Percentiles rank a stretch among this genome's conserved stretches.
These are phyloP conservation scores for Acacia pycnantha DNA, from an alignment of 331 rosid genomes.

Conservation along the genomic window DNA sequence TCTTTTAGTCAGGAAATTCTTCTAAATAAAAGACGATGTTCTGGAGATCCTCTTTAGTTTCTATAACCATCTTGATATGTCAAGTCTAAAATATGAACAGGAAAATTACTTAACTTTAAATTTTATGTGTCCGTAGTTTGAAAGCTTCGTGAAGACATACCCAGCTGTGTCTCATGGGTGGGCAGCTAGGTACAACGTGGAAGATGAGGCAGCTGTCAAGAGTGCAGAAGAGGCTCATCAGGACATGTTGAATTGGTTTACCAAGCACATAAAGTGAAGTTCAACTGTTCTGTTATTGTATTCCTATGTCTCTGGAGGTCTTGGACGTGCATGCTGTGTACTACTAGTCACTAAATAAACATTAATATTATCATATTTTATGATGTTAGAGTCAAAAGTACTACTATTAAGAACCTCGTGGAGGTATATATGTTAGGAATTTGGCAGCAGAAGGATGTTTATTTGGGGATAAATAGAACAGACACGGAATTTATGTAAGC, in stretches of 20 bases:
- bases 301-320: background rate
- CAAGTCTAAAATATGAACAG: background rate
- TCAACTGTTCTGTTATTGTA: background rate
- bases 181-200: slow-evolving; percentile 34
- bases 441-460: background rate
- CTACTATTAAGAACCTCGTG: background rate
- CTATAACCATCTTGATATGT: background rate
- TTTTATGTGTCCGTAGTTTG: slow-evolving; percentile 21
- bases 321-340: background rate
- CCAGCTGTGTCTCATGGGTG: slow-evolving; percentile 49
- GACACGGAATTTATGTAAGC: background rate
- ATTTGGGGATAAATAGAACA: background rate
- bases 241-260: slow-evolving; percentile 47
- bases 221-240: slow-evolving; percentile 51
- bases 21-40: background rate
- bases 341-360: background rate
- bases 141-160: slow-evolving; percentile 45
- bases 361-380: background rate
- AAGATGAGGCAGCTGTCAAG: slow-evolving; percentile 38
- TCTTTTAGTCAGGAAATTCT: no score
- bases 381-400: background rate
- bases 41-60: background rate
- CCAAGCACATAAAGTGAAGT: slow-evolving; percentile 42
- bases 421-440: background rate
- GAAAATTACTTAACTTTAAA: background rate